Evolutionary conservation across 176 grass and related monocot species (phyloP), one percentile per base, ranked within the genome.

Genomic region (Triticum dicoccoides): DNA sequence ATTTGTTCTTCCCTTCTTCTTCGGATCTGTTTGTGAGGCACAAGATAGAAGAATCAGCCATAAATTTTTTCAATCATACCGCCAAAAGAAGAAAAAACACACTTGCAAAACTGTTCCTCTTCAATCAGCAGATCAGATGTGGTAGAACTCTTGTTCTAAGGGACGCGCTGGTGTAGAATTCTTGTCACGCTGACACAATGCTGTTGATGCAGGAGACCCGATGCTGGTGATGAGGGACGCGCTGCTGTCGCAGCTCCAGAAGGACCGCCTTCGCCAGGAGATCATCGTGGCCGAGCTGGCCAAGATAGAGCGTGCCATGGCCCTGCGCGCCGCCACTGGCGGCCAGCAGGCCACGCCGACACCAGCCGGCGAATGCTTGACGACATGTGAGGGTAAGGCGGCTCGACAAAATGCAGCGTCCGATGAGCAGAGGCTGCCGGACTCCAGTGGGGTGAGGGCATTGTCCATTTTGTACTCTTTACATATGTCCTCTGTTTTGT

Each of bases 241-340:
- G 20, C 80, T 90, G 59, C 80, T 87, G 52, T 87, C 33, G 33
- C 84, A 90, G 80, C 89, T 90, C 56, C 84, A 87, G 9, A 73
- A 45, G 80, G 84, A 79, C 15, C 58, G 67, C 5, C 65, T 87
- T 21, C 84, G 65, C 18, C 74, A 87, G 65, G 84, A 90, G 73
- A 73, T 90, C 74, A 83, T 90, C 74, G 9, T 66, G 10, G 33
- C 32, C 32, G 89, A 90, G 44, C 84, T 87, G 0, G 80, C 75
- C 75, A 87, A 68, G 84, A 87, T 84, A 35, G 80, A 90, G 58
- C 45, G 59, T 4, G 74, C 42, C 74, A 52, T 86, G 64, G 88
- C 65, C 24, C 23, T 72, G 51, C 15, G 38, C 8, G 38, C 39
- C 39, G 59, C 82, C 35, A 20, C 64, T 1, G n/a, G 24, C 24